phyloP scores from a whole-genome alignment of 2,329 filamentous ascomycete species.

The Allantophomopsis cytisporea region DNA sequence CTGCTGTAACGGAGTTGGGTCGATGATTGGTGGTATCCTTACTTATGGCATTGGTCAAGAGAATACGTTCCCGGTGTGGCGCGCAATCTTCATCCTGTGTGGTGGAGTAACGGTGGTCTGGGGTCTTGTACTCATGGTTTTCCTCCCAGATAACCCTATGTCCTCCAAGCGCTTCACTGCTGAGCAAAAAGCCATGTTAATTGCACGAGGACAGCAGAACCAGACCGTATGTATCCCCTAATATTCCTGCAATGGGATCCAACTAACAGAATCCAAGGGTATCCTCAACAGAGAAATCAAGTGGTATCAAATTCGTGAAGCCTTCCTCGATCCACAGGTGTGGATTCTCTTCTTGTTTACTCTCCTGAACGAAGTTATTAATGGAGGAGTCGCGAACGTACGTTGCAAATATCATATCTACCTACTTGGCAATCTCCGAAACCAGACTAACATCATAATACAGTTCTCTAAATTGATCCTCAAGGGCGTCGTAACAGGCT shows the following conservation, averaged over 20 bases:
- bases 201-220: constrained; percentile 22
- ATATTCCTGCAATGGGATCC: background rate
- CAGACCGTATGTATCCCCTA: constrained; percentile 14
- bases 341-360: constrained; percentile 29
- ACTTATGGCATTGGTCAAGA: constrained; percentile 30
- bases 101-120: constrained; percentile 28
- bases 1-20: constrained; percentile 45
- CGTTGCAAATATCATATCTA: background rate
- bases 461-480: constrained; percentile 39
- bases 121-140: constrained; percentile 22
- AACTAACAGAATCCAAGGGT: constrained; percentile 11
- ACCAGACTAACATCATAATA: no score
- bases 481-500: constrained; percentile 29
- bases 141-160: constrained; percentile 28
- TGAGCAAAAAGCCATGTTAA: constrained; percentile 28
- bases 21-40: constrained; percentile 42
- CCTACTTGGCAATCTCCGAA: background rate
- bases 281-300: constrained; percentile 33
- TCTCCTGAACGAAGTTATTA: constrained; percentile 37
- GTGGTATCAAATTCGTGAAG: constrained; percentile 31
- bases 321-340: constrained; percentile 27
- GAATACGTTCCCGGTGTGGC: constrained; percentile 21
- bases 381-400: constrained; percentile 33
- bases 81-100: constrained; percentile 28
- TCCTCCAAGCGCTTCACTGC: constrained; percentile 24